Conservation (phyloP, 2,329 filamentous ascomycete genomes). For the Tolypocladium endophyticum region DNA sequence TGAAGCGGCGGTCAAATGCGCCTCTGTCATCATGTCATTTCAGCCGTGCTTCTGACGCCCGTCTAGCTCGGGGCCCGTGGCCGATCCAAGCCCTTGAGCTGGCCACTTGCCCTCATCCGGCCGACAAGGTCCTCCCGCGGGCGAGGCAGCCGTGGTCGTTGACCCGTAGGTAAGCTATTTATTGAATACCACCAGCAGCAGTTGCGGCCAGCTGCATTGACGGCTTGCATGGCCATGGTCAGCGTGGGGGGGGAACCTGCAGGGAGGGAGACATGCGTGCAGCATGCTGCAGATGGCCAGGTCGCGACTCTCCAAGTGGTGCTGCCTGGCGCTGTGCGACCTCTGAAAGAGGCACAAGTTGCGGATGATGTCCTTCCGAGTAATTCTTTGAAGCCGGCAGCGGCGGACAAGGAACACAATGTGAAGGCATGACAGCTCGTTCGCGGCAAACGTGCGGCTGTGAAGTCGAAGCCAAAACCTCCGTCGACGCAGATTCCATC, state of each 20-base stretch:
- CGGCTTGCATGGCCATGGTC: neutral
- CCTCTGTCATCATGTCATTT: neutral
- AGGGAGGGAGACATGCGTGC: neutral
- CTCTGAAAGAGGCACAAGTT: neutral
- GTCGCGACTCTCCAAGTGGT: neutral
- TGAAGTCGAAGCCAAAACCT: neutral
- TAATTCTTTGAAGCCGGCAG: neutral
- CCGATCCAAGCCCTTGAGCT: neutral
- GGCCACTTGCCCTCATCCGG: neutral
- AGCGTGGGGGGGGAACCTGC: neutral
- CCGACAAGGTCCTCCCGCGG: neutral
- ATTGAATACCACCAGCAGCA: neutral
- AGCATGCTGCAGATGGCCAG: neutral
- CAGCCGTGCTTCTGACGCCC: neutral
- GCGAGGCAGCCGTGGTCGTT: neutral
- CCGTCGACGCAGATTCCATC: neutral
- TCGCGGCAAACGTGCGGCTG: neutral
- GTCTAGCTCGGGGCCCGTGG: neutral
- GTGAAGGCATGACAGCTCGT: neutral
- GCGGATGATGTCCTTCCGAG: neutral
- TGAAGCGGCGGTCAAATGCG: neutral
- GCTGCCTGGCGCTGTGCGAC: neutral
- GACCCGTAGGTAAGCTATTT: neutral
- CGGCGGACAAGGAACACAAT: neutral
- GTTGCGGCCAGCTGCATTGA: neutral